Evolutionary conservation across 768 basidiomycete species (phyloP), one percentile per base, ranked within the genome.

Genomic region (Ramaria sp.): DNA sequence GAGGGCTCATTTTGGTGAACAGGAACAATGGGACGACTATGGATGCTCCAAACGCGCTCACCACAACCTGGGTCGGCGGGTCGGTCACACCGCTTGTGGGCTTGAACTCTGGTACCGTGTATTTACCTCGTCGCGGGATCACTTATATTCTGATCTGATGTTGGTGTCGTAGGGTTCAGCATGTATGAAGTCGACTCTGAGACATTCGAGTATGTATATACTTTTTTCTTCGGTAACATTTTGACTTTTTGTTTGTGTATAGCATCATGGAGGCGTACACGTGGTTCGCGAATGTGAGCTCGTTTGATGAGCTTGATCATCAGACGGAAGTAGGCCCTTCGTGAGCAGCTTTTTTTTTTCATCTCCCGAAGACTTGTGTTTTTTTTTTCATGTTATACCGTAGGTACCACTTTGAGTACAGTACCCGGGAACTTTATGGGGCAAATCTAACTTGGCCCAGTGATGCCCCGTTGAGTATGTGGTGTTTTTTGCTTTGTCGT

Each of bases 231-330:
- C 15, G n/a, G 32, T 13, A 34, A 9, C 7, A 7, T 45, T 38
- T 9, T 30, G 13, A 36, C n/a, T n/a, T 1, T 45, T 16, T 13
- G 15, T 27, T 9, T 24, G 15, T 25, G 32, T 27, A 15, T 13
- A 24, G 63, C 38, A 60, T 65, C 48, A 52, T 62, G 28, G 64
- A 65, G 38, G 62, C 64, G 2, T 61, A 63, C 52, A 65, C 64
- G 56, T 64, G 63, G 63, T 62, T 59, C 52, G 56, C 61, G 9
- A 60, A 65, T 41, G 62, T 62, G 9, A 60, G 58, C 24, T 42
- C 61, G 3, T 63, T 48, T 51, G 47, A 39, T 4, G 53, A 58
- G 25, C 57, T 65, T 7, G 62, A 65, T 47, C 30, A 43, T 24
- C 60, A 62, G 41, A 54, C 57, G 27, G 56, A 59, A 41, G 22